Evolutionary conservation across 2,329 filamentous ascomycete genomes (phyloP), one percentile per base, ranked within the genome.

Genomic region (Cladophialophora chaetospira): DNA sequence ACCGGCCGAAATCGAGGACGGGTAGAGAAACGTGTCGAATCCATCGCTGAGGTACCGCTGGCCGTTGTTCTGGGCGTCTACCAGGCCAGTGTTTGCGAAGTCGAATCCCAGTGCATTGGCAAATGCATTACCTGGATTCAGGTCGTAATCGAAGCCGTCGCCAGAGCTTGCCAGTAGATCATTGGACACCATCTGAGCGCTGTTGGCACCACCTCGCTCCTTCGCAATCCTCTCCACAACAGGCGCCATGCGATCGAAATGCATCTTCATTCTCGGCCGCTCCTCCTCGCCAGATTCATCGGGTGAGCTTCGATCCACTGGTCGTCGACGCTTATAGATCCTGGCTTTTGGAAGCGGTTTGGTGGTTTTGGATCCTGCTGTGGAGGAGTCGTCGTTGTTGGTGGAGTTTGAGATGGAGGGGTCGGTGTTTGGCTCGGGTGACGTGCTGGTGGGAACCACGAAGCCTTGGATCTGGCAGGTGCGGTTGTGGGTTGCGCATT

Each of bases 391-490:
- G 45, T 33, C 8, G 19, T 26, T 43, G 23, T 38, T 42, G 17
- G 10, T 5, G 15, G 15, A 11, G 3, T 36, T 17, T n/a, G 48
- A 29, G 42, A 5, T 36, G 15, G 9, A 17, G 6, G 8, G 2
- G 23, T 21, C 6, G 8, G 17, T 11, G 3, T 40, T 40, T 31
- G 50, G 2, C 31, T 31, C 15, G 21, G 46, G 19, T 10, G 46
- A 26, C 10, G 47, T 26, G 21, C 42, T 33, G 31, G 43, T 53
- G 13, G n/a, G n/a, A n/a, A n/a, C n/a, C n/a, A 64, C 57, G 15
- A 51, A 36, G 31, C 63, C 63, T 55, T 65, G 63, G 19, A 57
- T 54, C 25, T 54, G 35, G 40, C 63, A 65, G 17, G 38, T 33
- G 15, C 62, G 57, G 23, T 38, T 50, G 43, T 65, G 58, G 2